Percentiles rank a stretch among this genome's conserved stretches.
These are phyloP conservation scores for Aquilaria agallochum DNA, from an alignment of 441 rosid species.

Conservation along the genomic window DNA sequence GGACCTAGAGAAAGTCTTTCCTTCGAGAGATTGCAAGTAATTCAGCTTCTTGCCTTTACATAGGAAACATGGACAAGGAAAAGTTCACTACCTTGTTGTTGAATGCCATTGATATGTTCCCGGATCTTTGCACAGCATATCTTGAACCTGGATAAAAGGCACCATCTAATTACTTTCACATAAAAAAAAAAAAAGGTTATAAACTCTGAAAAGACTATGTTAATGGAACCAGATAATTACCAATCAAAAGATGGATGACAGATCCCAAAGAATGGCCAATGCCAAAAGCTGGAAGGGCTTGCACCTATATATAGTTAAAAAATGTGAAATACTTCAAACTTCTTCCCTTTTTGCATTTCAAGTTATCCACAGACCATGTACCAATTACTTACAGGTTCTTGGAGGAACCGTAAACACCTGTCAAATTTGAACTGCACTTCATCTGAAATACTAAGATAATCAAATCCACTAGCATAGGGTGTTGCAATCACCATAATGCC, in stretches of 20 bases:
- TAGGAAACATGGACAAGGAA: slow-evolving; percentile 5
- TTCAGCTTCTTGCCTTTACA: not conserved
- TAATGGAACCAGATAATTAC: slow-evolving; percentile 30
- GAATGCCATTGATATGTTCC: slow-evolving; percentile 86
- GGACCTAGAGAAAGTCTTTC: not conserved
- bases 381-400: slow-evolving; percentile 58
- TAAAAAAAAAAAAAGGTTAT: slow-evolving; percentile 12
- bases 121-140: slow-evolving; percentile 88
- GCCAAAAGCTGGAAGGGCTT: slow-evolving; percentile 90
- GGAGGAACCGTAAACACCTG: slow-evolving; percentile 70
- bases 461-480: slow-evolving; percentile 96
- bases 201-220: slow-evolving; percentile 2
- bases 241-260: slow-evolving; percentile 91
- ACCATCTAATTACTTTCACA: slow-evolving; percentile 19
- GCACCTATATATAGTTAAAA: slow-evolving; percentile 44
- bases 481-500: slow-evolving; percentile 92
- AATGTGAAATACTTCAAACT: not conserved
- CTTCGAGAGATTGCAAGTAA: not conserved
- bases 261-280: slow-evolving; percentile 97
- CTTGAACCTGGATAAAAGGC: slow-evolving; percentile 65
- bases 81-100: slow-evolving; percentile 75
- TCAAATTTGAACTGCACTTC: slow-evolving; percentile 95
- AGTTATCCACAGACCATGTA: slow-evolving; percentile 6
- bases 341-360: not conserved
- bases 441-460: slow-evolving; percentile 86